These are phyloP conservation scores for Closterium sp. DNA, from an alignment of 139 green algal genomes.

Conservation along the genomic window DNA sequence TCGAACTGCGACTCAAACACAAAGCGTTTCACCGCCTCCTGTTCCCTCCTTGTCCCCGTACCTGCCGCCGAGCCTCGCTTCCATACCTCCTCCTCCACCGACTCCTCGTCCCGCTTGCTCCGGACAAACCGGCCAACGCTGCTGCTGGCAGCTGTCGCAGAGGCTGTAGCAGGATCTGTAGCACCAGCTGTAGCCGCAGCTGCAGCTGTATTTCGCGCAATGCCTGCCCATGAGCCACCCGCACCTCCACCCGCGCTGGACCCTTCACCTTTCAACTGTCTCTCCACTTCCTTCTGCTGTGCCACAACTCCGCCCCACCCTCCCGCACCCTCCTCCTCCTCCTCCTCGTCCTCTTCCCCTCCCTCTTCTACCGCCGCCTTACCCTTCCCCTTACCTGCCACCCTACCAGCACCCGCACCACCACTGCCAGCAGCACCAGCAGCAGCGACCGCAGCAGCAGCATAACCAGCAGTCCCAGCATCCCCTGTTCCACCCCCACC, in stretches of 20 bases:
- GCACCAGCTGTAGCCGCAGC: background rate
- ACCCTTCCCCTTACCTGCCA: conserved; percentile 38
- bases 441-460: background rate
- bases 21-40: conserved; percentile 17
- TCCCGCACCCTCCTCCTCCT: background rate
- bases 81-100: background rate
- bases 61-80: background rate
- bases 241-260: background rate
- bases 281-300: background rate
- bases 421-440: background rate
- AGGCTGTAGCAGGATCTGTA: background rate
- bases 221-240: background rate
- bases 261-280: background rate
- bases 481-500: background rate
- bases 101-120: background rate
- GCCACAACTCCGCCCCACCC: background rate
- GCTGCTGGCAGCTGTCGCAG: background rate
- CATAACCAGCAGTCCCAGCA: background rate
- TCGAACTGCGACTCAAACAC: conserved; percentile 34
- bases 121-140: conserved; percentile 2
- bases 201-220: background rate
- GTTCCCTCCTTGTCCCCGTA: background rate
- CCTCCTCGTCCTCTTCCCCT: background rate
- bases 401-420: background rate
- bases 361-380: conserved; percentile 28